Percentiles rank a stretch among this genome's conserved stretches.
Conservation (phyloP, 75 land plant genomes). For the Azolla pinnata region DNA sequence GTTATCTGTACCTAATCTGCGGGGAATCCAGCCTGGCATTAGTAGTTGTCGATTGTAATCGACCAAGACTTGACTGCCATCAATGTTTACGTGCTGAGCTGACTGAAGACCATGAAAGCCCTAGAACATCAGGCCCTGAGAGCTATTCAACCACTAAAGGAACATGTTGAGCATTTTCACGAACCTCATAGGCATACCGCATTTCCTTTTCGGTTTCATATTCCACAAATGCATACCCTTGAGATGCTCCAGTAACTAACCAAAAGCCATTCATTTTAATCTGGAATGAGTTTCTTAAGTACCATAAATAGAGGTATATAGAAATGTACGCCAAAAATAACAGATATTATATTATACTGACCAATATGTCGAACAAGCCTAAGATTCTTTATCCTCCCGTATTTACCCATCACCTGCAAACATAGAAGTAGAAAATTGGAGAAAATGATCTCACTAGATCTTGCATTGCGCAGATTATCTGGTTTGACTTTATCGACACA, state of each 20-base stretch:
- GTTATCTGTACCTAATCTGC: constrained; percentile 64
- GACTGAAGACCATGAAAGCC: too few species aligned
- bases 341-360: constrained; percentile 17
- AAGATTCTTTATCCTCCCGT: constrained; percentile 64
- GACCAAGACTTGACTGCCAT: constrained; percentile 71
- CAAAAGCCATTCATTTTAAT: neutral
- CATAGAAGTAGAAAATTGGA: too few species aligned
- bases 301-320: too few species aligned
- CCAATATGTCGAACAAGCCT: constrained; percentile 79
- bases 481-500: too few species aligned
- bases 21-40: constrained; percentile 98
- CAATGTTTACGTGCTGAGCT: constrained; percentile 68
- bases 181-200: constrained; percentile 83
- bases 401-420: constrained; percentile 71
- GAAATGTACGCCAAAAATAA: too few species aligned
- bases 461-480: too few species aligned
- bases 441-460: too few species aligned
- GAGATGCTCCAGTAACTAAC: constrained; percentile 96
- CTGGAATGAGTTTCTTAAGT: too few species aligned
- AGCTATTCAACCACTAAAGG: neutral
- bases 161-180: neutral
- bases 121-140: neutral
- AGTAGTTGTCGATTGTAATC: constrained; percentile 91
- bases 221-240: constrained; percentile 94
- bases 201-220: constrained; percentile 85